Evolutionary conservation across 1,284 basidiomycete genomes (phyloP).

Genomic region (Puccinia novopanici): DNA sequence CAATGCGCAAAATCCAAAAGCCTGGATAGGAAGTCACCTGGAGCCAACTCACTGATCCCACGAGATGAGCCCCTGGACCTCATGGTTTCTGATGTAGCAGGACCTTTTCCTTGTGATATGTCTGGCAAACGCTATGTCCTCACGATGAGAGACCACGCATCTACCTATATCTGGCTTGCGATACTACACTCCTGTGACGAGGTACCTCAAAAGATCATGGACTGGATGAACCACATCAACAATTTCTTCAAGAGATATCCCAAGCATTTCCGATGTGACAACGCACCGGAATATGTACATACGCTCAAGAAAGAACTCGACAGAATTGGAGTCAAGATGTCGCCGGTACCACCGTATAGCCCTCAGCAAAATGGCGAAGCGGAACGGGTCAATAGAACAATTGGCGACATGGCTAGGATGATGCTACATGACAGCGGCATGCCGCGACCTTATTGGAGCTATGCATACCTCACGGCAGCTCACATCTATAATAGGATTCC

Average conservation of each 20-base stretch:
- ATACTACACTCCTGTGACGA: not conserved
- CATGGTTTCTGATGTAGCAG: not conserved
- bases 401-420: slow-evolving; percentile 14
- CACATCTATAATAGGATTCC: slow-evolving; percentile 11
- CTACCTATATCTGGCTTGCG: not conserved
- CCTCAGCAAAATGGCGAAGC: slow-evolving; percentile 33
- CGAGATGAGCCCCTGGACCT: not conserved
- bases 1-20: not conserved
- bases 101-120: not conserved
- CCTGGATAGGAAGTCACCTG: not conserved
- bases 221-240: not conserved
- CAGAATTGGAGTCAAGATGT: not conserved
- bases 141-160: not conserved
- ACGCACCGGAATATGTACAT: not conserved
- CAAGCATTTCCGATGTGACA: not conserved
- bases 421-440: slow-evolving; percentile 3
- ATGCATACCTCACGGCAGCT: not conserved
- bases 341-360: not conserved
- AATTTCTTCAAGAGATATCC: not conserved
- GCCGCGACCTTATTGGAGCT: not conserved
- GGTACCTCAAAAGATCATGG: not conserved
- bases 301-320: not conserved
- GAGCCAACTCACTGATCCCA: not conserved
- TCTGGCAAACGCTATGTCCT: not conserved
- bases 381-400: slow-evolving; percentile 5